These are phyloP conservation scores for Lactifluus subvellereus DNA, from an alignment of 768 basidiomycete genomes.

Conservation along the genomic window DNA sequence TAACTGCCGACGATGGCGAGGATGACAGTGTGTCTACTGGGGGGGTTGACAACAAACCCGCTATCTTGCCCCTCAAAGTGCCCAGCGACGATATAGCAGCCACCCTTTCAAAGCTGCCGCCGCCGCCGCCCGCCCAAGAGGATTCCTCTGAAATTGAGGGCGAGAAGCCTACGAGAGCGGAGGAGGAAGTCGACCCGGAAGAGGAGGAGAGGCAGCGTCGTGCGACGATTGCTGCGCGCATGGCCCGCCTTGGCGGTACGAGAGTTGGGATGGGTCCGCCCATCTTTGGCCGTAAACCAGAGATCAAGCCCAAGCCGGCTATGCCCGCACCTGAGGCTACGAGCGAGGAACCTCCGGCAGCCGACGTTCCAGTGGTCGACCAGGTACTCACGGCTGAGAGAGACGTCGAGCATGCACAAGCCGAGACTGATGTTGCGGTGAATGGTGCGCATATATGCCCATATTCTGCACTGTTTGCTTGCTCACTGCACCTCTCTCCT, in stretches of 20 bases:
- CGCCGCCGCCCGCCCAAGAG: constrained; percentile 15
- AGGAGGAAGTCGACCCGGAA: constrained; percentile 44
- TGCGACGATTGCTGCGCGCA: constrained; percentile 83
- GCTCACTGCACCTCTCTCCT: neutral
- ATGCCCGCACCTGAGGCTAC: constrained; percentile 23
- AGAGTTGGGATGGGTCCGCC: constrained; percentile 76
- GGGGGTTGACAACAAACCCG: constrained; percentile 10
- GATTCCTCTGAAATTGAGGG: constrained; percentile 25
- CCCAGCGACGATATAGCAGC: constrained; percentile 8
- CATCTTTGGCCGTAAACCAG: constrained; percentile 55
- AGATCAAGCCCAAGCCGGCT: constrained; percentile 31
- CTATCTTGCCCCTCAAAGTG: constrained; percentile 9
- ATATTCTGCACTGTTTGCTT: neutral
- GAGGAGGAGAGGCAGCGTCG: constrained; percentile 74
- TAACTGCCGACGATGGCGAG: constrained; percentile 38
- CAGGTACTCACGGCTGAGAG: constrained; percentile 9
- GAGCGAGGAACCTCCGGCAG: constrained; percentile 21
- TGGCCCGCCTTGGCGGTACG: constrained; percentile 89
- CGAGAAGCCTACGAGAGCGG: constrained; percentile 29
- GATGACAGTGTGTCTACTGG: neutral
- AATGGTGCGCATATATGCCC: constrained; percentile 14
- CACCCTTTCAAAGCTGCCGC: constrained; percentile 9
- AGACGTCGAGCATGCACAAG: neutral
- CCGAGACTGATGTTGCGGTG: neutral
- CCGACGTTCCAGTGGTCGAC: constrained; percentile 12